Evolutionary conservation across 345 rosid genomes (phyloP).

Genomic region (Sapria himalayana): DNA sequence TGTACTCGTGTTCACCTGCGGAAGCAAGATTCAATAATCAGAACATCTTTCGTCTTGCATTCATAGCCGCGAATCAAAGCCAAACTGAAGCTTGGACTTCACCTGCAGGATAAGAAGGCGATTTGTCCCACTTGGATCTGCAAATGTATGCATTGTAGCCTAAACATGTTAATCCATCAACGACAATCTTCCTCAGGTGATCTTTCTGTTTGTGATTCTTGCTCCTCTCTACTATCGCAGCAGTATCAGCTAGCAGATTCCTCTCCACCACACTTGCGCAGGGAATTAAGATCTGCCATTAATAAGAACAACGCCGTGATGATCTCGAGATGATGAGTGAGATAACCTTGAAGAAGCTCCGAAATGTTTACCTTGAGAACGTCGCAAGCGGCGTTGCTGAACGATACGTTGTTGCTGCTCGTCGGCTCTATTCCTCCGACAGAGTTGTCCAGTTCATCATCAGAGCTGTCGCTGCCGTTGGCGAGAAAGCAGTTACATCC

Average conservation of each 20-base stretch:
- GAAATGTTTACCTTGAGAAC: constrained; percentile 41
- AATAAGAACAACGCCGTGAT: not conserved
- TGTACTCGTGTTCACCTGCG: constrained; percentile 63
- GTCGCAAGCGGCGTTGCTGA: constrained; percentile 27
- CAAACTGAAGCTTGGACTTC: no score
- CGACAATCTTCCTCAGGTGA: constrained; percentile 40
- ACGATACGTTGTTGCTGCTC: constrained; percentile 24
- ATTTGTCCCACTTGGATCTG: constrained; percentile 84
- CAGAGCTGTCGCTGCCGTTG: constrained; percentile 54
- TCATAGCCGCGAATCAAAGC: no score
- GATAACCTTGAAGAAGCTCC: not conserved
- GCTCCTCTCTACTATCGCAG: constrained; percentile 64
- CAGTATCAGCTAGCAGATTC: constrained; percentile 62
- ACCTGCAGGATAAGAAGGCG: constrained; percentile 64
- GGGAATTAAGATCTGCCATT: constrained; percentile 40
- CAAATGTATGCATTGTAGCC: constrained; percentile 67
- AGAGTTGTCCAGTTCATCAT: constrained; percentile 55
- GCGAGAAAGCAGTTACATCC: constrained; percentile 95
- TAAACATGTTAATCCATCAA: constrained; percentile 36
- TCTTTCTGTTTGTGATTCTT: constrained; percentile 47
- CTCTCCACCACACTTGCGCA: constrained; percentile 56
- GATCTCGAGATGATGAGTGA: not conserved
- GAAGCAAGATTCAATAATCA: not conserved
- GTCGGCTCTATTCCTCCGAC: constrained; percentile 22
- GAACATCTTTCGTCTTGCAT: no score